phyloP scores from a whole-genome alignment of 2,329 filamentous ascomycete species.

The Nannizziopsis barbatae region DNA sequence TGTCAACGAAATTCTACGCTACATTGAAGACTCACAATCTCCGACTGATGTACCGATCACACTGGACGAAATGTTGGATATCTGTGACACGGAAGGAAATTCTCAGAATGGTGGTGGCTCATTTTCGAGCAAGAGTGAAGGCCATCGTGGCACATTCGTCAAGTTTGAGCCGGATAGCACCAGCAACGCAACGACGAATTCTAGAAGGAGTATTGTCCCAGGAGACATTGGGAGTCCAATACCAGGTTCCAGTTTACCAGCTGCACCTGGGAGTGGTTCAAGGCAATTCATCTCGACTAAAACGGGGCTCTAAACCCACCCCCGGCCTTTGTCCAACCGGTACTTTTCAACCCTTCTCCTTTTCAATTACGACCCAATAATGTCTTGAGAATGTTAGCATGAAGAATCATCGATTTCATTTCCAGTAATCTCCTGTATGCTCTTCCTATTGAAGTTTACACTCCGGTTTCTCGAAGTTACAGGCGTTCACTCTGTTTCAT shows the following conservation, averaged over 20 bases:
- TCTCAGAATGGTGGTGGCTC: constrained; percentile 77
- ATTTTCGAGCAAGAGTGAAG: constrained; percentile 57
- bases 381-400: constrained; percentile 9
- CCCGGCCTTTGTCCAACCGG: constrained; percentile 1
- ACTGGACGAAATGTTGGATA: constrained; percentile 62
- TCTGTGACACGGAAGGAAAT: constrained; percentile 86
- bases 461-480: constrained; percentile 14
- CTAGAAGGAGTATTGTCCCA: constrained; percentile 39
- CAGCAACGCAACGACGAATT: constrained; percentile 31
- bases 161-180: constrained; percentile 44
- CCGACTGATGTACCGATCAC: constrained; percentile 46
- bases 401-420: not conserved
- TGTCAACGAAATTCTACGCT: constrained; percentile 49
- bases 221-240: constrained; percentile 62
- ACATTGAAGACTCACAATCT: constrained; percentile 52
- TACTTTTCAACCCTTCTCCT: not conserved
- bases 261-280: constrained; percentile 29
- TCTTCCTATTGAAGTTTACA: constrained; percentile 7
- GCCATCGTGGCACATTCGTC: constrained; percentile 29
- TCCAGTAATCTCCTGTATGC: constrained; percentile 1
- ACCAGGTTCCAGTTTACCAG: constrained; percentile 34
- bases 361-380: constrained; percentile 3
- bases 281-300: constrained; percentile 31
- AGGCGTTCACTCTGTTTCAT: constrained; percentile 14
- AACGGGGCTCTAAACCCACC: constrained; percentile 25